Percentiles rank a stretch among this genome's conserved stretches.
These are phyloP conservation scores for Kwoniella sp. DNA, from an alignment of 768 basidiomycete species.

Conservation along the genomic window DNA sequence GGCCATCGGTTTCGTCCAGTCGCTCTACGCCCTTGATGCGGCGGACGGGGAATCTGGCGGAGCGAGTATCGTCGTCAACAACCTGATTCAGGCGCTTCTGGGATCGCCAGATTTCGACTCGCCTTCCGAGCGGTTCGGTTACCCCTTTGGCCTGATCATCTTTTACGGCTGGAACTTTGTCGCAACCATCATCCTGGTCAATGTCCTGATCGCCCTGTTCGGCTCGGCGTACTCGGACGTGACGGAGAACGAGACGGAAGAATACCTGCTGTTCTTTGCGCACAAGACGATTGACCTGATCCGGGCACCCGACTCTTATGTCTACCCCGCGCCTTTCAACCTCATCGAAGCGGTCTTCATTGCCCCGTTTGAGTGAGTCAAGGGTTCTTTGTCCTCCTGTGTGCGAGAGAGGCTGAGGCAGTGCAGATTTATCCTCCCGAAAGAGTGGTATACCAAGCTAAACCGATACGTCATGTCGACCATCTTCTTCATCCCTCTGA, in stretches of 20 bases:
- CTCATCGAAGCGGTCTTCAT: slow-evolving; percentile 73
- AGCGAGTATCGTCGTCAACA: slow-evolving; percentile 60
- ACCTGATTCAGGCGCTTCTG: slow-evolving; percentile 74
- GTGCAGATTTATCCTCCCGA: slow-evolving; percentile 52
- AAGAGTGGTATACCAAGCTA: slow-evolving; percentile 64
- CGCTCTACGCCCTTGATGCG: slow-evolving; percentile 81
- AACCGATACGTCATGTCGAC: slow-evolving; percentile 73
- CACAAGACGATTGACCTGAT: slow-evolving; percentile 60
- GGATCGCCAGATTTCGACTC: slow-evolving; percentile 55
- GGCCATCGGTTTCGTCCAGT: slow-evolving; percentile 68
- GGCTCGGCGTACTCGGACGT: slow-evolving; percentile 84
- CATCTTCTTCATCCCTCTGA: slow-evolving; percentile 77
- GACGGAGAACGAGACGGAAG: slow-evolving; percentile 70
- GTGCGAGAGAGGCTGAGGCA: slow-evolving; percentile 43
- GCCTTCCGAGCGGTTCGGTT: slow-evolving; percentile 46
- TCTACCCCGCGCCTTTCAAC: slow-evolving; percentile 92
- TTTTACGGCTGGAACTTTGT: slow-evolving; percentile 87
- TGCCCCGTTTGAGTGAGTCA: slow-evolving; percentile 76
- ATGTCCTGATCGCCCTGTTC: slow-evolving; percentile 92
- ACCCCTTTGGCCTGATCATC: slow-evolving; percentile 59
- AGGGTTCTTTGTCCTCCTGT: background rate
- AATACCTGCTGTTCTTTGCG: slow-evolving; percentile 87
- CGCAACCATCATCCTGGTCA: slow-evolving; percentile 77
- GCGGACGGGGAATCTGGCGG: slow-evolving; percentile 72
- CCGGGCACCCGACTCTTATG: slow-evolving; percentile 53